Percentiles rank a stretch among this genome's conserved stretches.
Evolutionary conservation across 2,329 filamentous ascomycete species (phyloP).

Genomic region (Pleurostoma richardsiae): DNA sequence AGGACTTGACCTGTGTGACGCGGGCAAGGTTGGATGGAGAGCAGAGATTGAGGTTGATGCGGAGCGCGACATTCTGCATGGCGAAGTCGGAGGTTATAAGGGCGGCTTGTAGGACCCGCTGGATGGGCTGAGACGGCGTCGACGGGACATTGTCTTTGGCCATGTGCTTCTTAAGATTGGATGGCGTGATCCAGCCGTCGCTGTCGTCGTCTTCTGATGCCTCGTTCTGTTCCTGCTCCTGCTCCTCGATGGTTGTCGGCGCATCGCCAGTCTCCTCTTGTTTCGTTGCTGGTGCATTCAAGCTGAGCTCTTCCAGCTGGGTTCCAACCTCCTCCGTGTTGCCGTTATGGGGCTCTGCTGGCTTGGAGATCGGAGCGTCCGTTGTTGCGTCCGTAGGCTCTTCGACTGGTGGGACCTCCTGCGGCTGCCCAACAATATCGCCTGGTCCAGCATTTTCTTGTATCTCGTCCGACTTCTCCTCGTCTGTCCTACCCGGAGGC

Average conservation of each 20-base stretch:
- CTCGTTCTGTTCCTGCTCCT: constrained; percentile 18
- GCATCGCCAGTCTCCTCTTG: constrained; percentile 8
- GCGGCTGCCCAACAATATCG: constrained; percentile 11
- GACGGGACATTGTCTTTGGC: constrained; percentile 53
- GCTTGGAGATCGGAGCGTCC: not conserved
- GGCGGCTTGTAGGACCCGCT: constrained; percentile 74
- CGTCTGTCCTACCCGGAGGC: constrained; percentile 42
- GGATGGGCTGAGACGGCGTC: constrained; percentile 42
- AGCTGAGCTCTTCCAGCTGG: constrained; percentile 14
- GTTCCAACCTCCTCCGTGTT: constrained; percentile 13
- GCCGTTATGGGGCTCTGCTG: not conserved
- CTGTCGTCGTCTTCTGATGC: constrained; percentile 43
- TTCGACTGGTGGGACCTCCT: constrained; percentile 14
- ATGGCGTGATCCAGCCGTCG: constrained; percentile 90
- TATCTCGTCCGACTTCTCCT: constrained; percentile 11
- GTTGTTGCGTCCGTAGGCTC: not conserved
- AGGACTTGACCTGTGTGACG: constrained; percentile 81
- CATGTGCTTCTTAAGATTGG: constrained; percentile 83
- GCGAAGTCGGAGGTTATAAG: constrained; percentile 93
- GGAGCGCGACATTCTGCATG: constrained; percentile 91
- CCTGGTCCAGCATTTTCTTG: constrained; percentile 6
- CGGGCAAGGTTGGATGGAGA: constrained; percentile 67
- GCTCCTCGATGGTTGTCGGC: constrained; percentile 19
- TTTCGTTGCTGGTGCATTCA: constrained; percentile 10
- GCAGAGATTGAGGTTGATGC: constrained; percentile 56